These are phyloP conservation scores for Hypoxylon sp. DNA, from an alignment of 2,329 filamentous ascomycete genomes.

Conservation along the genomic window DNA sequence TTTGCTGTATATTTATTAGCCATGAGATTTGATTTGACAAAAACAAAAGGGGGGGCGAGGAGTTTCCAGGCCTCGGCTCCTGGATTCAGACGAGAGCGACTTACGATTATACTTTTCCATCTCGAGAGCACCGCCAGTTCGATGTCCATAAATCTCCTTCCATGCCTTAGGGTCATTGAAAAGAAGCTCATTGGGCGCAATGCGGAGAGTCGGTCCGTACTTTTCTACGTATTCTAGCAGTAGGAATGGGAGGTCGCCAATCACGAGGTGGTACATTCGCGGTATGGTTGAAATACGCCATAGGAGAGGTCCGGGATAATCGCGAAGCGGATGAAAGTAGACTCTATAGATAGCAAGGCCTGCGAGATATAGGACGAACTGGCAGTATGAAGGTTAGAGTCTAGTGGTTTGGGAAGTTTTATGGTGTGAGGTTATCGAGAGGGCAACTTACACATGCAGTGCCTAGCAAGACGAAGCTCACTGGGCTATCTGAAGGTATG, in stretches of 20 bases:
- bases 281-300: conserved; percentile 40
- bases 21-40: too few species aligned
- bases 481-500: not conserved
- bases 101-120: conserved; percentile 43
- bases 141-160: conserved; percentile 53
- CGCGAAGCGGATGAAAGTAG: conserved; percentile 42
- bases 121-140: conserved; percentile 42
- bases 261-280: conserved; percentile 36
- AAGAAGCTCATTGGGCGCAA: conserved; percentile 53
- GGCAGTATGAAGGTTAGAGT: too few species aligned
- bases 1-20: too few species aligned
- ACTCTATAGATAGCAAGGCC: conserved; percentile 41
- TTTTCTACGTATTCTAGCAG: conserved; percentile 45
- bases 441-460: conserved; percentile 21
- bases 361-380: conserved; percentile 27
- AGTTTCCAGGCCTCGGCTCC: too few species aligned
- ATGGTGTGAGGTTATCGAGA: too few species aligned
- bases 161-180: conserved; percentile 51
- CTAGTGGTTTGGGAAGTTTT: not conserved
- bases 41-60: too few species aligned
- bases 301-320: conserved; percentile 43
- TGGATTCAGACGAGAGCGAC: too few species aligned
- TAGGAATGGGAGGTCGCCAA: conserved; percentile 40
- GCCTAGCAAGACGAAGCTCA: conserved; percentile 16
- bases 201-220: conserved; percentile 54